Conservation (phyloP, 208 protist species). For the Acanthamoeba castellanii region DNA sequence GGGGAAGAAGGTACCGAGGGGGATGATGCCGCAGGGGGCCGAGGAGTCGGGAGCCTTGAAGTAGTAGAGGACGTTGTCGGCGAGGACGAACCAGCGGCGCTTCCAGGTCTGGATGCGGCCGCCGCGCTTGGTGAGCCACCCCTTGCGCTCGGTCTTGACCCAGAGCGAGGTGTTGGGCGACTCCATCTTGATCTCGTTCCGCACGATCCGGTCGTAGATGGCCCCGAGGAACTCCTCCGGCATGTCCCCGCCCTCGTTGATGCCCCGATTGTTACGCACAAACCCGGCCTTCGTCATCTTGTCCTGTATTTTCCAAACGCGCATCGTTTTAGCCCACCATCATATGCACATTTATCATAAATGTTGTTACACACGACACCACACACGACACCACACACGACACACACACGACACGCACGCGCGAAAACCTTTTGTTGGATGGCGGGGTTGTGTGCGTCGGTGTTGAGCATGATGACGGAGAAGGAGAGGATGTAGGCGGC, state of each 20-base stretch:
- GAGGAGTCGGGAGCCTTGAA: neutral
- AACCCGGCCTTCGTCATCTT: slow-evolving; percentile 96
- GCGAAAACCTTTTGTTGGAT: neutral
- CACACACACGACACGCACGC: neutral
- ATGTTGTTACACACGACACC: too few relatives aligned
- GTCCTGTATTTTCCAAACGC: too few relatives aligned
- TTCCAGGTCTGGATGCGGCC: slow-evolving; percentile 30
- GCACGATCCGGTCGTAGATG: slow-evolving; percentile 95
- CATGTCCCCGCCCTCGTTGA: slow-evolving; percentile 95
- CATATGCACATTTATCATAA: too few relatives aligned
- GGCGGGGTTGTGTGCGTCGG: slow-evolving; percentile 94
- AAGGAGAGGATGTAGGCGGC: slow-evolving; percentile 96
- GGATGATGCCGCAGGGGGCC: slow-evolving; percentile 30
- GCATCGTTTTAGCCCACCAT: too few relatives aligned
- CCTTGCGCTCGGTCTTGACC: slow-evolving; percentile 18
- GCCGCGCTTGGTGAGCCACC: slow-evolving; percentile 26
- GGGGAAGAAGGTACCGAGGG: too few relatives aligned
- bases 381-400: too few relatives aligned
- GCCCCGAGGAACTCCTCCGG: slow-evolving; percentile 92
- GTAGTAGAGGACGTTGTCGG: slow-evolving; percentile 51
- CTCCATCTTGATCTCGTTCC: slow-evolving; percentile 94
- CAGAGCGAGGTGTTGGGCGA: slow-evolving; percentile 24
- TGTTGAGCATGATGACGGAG: slow-evolving; percentile 99
- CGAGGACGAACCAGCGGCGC: slow-evolving; percentile 42
- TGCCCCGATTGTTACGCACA: slow-evolving; percentile 95